Conservation (phyloP, 805 yeast species). For the Starmerella lactis-condensi region DNA sequence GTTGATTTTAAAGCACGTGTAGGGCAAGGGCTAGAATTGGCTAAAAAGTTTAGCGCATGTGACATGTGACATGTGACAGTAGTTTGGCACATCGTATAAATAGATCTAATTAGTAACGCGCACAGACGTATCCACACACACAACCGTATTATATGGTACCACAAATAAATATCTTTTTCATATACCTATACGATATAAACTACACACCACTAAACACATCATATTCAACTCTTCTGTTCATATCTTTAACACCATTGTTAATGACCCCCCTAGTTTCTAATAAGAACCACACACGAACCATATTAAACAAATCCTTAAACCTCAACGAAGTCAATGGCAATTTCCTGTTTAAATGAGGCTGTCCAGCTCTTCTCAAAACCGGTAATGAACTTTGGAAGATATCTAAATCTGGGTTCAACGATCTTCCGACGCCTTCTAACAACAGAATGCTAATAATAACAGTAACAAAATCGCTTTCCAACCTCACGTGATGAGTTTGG, state of each 20-base stretch:
- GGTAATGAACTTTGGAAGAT: constrained; percentile 87
- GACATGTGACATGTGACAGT: no score
- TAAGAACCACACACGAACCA: constrained; percentile 83
- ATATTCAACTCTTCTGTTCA: constrained; percentile 36
- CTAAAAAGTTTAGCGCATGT: no score
- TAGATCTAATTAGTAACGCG: no score
- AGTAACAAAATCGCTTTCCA: constrained; percentile 94
- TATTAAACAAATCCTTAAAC: constrained; percentile 37
- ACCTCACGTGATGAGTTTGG: constrained; percentile 78
- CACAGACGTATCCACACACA: no score
- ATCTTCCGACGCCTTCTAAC: constrained; percentile 89
- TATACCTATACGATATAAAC: no score
- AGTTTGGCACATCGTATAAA: no score
- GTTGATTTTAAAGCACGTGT: no score
- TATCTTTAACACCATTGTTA: constrained; percentile 61
- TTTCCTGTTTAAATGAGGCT: constrained; percentile 26
- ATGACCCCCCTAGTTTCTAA: constrained; percentile 76
- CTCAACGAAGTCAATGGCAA: constrained; percentile 31
- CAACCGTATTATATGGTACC: no score
- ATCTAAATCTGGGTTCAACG: constrained; percentile 80
- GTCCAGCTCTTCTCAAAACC: constrained; percentile 49
- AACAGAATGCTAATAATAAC: constrained; percentile 85
- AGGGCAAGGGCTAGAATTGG: no score
- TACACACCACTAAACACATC: constrained; percentile 48
- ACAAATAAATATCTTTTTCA: no score